These are phyloP conservation scores for Boletus insuetus DNA, from an alignment of 768 basidiomycete species.

Conservation along the genomic window DNA sequence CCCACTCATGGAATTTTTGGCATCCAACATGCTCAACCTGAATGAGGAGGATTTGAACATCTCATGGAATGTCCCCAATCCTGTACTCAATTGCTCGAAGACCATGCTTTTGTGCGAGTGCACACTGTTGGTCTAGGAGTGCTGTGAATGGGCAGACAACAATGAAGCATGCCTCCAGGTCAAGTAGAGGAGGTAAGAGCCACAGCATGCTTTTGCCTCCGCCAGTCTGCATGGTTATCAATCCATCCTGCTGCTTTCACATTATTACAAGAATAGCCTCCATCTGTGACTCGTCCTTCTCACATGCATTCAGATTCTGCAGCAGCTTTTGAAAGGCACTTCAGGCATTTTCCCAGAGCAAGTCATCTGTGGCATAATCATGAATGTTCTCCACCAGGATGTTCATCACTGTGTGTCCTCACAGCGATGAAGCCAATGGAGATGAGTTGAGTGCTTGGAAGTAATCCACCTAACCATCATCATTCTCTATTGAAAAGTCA, in stretches of 20 bases:
- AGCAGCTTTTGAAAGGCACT: background rate
- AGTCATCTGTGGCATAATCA: too few relatives aligned
- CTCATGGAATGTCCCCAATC: background rate
- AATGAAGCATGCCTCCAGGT: background rate
- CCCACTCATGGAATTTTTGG: background rate
- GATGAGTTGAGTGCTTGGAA: background rate
- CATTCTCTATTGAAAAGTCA: background rate
- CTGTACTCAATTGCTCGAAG: background rate
- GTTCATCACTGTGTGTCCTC: background rate
- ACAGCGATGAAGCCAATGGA: background rate
- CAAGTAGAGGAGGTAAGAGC: background rate
- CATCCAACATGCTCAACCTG: background rate
- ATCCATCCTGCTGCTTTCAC: background rate
- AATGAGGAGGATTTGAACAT: background rate
- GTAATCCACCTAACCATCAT: background rate
- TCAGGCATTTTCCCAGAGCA: background rate
- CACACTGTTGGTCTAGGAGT: background rate
- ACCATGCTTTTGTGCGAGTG: background rate
- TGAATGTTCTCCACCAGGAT: background rate
- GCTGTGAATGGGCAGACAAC: constrained; percentile 2
- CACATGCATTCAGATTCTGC: background rate
- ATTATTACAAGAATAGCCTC: background rate
- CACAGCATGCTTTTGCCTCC: constrained; percentile 6
- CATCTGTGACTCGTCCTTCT: constrained; percentile 3
- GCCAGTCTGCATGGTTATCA: constrained; percentile 5